A percentile compares a stretch with the other conserved stretches of the same genome.
phyloP scores from a whole-genome alignment of 305 asterid species.

The Rubia balearica region DNA sequence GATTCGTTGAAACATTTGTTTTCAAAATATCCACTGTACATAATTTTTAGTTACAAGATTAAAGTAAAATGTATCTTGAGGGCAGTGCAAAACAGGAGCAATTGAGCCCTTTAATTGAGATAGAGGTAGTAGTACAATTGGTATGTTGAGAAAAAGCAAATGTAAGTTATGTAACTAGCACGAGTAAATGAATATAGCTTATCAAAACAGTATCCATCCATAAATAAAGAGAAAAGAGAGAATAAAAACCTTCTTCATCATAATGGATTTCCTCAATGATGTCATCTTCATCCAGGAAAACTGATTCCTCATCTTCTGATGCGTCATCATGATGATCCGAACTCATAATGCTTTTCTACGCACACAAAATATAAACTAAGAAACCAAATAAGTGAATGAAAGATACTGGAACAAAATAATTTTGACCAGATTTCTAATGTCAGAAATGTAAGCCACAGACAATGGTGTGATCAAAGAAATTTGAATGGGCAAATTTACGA shows the following conservation, averaged over 20 bases:
- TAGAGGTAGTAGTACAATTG: not conserved
- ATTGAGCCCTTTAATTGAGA: not conserved
- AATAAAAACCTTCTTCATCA: conserved; percentile 22
- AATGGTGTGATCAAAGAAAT: not conserved
- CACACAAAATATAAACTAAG: not conserved
- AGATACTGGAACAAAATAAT: not conserved
- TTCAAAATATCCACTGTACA: not conserved
- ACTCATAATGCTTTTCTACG: conserved; percentile 6
- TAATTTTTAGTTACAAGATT: too few relatives aligned
- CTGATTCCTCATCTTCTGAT: conserved; percentile 13
- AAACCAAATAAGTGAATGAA: not conserved
- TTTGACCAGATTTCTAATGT: not conserved
- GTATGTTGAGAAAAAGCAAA: not conserved
- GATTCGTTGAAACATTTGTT: too few relatives aligned
- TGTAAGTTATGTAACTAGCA: too few relatives aligned
- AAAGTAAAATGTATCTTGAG: not conserved
- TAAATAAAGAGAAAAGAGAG: not conserved
- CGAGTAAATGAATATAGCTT: not conserved
- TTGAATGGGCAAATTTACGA: not conserved
- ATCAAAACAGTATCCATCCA: not conserved
- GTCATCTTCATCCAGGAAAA: conserved; percentile 21
- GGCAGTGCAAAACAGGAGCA: not conserved
- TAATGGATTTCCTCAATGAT: conserved; percentile 18
- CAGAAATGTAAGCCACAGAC: not conserved
- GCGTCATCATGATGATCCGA: conserved; percentile 7